A percentile compares a stretch with the other conserved stretches of the same genome.
Conservation (phyloP, 306 rosid genomes). For the Datisca glomerata region DNA sequence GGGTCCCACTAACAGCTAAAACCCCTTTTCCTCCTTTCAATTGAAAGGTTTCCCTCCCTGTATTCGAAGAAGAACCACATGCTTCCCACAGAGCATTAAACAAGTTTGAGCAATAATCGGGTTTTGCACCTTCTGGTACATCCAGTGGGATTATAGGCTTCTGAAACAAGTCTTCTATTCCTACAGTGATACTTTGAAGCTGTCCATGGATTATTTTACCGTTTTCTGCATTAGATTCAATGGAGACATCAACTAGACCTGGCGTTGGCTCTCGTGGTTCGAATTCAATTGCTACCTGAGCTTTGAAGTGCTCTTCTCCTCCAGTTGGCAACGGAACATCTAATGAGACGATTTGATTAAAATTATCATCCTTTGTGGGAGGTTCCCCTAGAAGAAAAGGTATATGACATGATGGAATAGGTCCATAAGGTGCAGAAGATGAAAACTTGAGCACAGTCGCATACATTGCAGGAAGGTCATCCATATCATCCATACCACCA, state of each 20-base stretch:
- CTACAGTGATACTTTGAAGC: conserved; percentile 67
- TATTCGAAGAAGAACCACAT: conserved; percentile 62
- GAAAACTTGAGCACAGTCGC: conserved; percentile 77
- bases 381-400: conserved; percentile 93
- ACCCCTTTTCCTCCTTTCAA: conserved; percentile 85
- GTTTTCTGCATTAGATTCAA: conserved; percentile 76
- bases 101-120: conserved; percentile 51
- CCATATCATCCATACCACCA: conserved; percentile 34
- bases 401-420: conserved; percentile 58
- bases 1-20: conserved; percentile 78
- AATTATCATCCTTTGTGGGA: conserved; percentile 19
- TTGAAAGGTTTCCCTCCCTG: conserved; percentile 72
- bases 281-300: conserved; percentile 52
- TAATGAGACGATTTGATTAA: conserved; percentile 38
- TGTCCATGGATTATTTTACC: conserved; percentile 74
- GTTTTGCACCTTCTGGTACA: conserved; percentile 30
- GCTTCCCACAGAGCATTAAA: conserved; percentile 92
- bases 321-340: conserved; percentile 53
- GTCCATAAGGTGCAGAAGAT: conserved; percentile 79
- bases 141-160: conserved; percentile 57
- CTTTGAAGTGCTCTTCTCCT: conserved; percentile 45
- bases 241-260: conserved; percentile 63
- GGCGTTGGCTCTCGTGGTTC: conserved; percentile 97
- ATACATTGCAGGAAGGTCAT: conserved; percentile 75
- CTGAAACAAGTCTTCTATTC: conserved; percentile 96